Evolutionary conservation across 192 early-diverging fungal species (phyloP).

Genomic region (Entomortierella lignicola): DNA sequence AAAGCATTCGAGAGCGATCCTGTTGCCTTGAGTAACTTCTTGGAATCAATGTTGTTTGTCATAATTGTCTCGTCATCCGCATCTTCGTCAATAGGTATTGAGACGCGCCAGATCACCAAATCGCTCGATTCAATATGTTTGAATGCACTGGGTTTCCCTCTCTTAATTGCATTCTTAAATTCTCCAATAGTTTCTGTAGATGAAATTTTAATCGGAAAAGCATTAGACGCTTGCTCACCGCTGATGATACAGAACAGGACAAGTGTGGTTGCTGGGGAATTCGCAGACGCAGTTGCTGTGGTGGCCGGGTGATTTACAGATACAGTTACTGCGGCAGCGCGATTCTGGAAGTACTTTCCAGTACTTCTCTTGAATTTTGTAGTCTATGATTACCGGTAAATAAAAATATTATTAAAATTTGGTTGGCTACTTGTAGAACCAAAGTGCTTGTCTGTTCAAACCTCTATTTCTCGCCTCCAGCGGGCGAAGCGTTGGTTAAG

Average conservation of each 20-base stretch:
- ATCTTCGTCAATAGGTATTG: not conserved
- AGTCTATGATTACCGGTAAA: not conserved
- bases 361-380: not conserved
- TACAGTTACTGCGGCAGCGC: not conserved
- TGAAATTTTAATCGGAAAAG: slow-evolving; percentile 10
- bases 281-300: not conserved
- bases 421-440: not conserved
- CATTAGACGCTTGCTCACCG: slow-evolving; percentile 16
- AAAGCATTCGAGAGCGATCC: slow-evolving; percentile 1
- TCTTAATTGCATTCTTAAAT: slow-evolving; percentile 13
- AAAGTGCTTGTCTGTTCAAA: not conserved
- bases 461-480: slow-evolving; percentile 1
- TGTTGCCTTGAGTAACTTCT: not conserved
- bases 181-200: slow-evolving; percentile 4
- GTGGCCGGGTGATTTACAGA: not conserved
- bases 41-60: not conserved
- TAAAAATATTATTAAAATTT: not conserved
- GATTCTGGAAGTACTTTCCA: not conserved
- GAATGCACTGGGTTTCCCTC: slow-evolving; percentile 7
- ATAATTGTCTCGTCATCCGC: not conserved
- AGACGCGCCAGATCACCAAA: slow-evolving; percentile 14
- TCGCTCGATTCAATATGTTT: slow-evolving; percentile 12
- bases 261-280: slow-evolving; percentile 15
- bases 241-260: slow-evolving; percentile 27
- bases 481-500: not conserved